A percentile compares a stretch with the other conserved stretches of the same genome.
These are phyloP conservation scores for Austroboletus sp. DNA, from an alignment of 1,284 basidiomycete species.

Conservation along the genomic window DNA sequence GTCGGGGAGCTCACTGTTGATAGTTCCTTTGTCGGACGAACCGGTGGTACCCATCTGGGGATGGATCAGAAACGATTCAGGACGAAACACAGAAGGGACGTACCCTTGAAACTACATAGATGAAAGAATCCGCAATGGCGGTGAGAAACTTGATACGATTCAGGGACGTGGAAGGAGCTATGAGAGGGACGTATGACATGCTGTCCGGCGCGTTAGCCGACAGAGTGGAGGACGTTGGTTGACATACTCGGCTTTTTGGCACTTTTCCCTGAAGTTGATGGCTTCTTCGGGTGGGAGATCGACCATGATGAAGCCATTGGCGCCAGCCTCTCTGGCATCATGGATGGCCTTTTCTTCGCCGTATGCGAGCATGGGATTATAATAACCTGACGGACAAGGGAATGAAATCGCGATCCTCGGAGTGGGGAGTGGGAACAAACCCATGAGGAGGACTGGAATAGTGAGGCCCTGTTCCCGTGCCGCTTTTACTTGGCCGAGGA, in stretches of 20 bases:
- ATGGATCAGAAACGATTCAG: conserved; percentile 4
- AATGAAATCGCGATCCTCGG: neutral
- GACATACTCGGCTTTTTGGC: conserved; percentile 69
- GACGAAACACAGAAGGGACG: neutral
- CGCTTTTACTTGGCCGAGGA: conserved; percentile 72
- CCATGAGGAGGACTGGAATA: conserved; percentile 89
- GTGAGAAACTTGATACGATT: conserved; percentile 86
- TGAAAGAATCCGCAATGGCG: conserved; percentile 92
- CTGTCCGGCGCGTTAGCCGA: conserved; percentile 29
- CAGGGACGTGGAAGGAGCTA: conserved; percentile 89
- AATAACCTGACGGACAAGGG: conserved; percentile 63
- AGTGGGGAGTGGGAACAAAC: conserved; percentile 34
- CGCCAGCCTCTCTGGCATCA: conserved; percentile 83
- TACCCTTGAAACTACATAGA: conserved; percentile 72
- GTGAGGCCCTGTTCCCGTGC: conserved; percentile 79
- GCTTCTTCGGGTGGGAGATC: conserved; percentile 98
- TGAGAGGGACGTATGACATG: conserved; percentile 91
- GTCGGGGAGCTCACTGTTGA: conserved; percentile 74
- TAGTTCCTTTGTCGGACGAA: conserved; percentile 66
- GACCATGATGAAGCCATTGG: conserved; percentile 96
- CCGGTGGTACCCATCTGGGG: conserved; percentile 94
- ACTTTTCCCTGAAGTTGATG: conserved; percentile 81
- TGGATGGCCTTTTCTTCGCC: conserved; percentile 90
- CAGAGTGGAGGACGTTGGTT: neutral
- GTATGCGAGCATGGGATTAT: conserved; percentile 92